Conservation (phyloP, 345 rosid genomes). For the Durio zibethinus region DNA sequence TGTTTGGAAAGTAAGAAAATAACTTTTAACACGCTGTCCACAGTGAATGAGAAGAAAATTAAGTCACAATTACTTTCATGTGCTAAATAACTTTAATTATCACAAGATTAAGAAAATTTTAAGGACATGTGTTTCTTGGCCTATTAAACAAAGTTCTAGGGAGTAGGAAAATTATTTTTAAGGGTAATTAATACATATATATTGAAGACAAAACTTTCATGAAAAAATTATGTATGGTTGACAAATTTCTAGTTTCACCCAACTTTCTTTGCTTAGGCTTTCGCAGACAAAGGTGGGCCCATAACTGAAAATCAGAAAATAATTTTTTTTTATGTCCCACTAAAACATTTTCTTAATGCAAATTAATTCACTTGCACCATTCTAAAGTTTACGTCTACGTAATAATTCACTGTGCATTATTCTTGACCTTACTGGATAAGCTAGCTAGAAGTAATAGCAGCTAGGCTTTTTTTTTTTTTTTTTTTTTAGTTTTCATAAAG, state of each 20-base stretch:
- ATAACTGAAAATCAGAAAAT: not conserved
- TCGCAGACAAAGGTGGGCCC: not conserved
- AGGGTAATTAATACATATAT: too few species aligned
- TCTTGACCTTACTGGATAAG: too few species aligned
- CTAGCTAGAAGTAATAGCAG: too few species aligned
- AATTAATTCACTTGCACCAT: not conserved
- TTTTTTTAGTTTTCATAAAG: too few species aligned
- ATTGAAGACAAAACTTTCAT: not conserved
- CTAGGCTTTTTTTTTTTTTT: too few species aligned
- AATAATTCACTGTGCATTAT: not conserved
- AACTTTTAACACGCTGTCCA: not conserved
- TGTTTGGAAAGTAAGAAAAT: not conserved
- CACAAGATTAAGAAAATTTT: not conserved
- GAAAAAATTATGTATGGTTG: too few species aligned
- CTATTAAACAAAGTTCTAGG: not conserved
- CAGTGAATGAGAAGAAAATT: not conserved
- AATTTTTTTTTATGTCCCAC: not conserved
- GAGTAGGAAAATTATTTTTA: not conserved
- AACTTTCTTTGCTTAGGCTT: not conserved
- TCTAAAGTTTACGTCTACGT: not conserved
- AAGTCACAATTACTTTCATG: not conserved
- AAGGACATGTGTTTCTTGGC: not conserved
- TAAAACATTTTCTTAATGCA: not conserved
- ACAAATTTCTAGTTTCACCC: not conserved
- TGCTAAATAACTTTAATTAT: not conserved